These are phyloP conservation scores for Piper betle DNA, from an alignment of 164 flowering plant species.

Conservation along the genomic window DNA sequence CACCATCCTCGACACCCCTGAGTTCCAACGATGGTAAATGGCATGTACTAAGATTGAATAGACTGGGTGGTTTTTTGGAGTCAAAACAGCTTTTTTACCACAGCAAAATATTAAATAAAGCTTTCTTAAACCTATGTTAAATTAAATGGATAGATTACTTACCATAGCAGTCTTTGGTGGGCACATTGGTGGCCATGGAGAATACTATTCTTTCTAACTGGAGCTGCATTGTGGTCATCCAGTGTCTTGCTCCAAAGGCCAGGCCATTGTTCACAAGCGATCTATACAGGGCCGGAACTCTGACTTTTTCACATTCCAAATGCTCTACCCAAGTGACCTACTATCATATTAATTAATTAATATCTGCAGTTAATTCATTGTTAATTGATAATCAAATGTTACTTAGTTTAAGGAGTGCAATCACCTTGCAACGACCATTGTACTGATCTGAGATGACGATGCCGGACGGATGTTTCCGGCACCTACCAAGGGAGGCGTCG, in stretches of 20 bases:
- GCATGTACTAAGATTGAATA: background rate
- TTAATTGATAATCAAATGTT: too few relatives aligned
- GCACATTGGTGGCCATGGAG: slow-evolving; percentile 96
- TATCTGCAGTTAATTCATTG: too few relatives aligned
- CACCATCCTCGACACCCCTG: slow-evolving; percentile 75
- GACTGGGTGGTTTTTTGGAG: background rate
- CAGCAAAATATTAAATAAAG: background rate
- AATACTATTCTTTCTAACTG: slow-evolving; percentile 83
- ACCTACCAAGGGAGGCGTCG: slow-evolving; percentile 64
- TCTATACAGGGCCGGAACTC: slow-evolving; percentile 59
- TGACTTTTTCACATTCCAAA: slow-evolving; percentile 58
- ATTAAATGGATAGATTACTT: slow-evolving; percentile 4
- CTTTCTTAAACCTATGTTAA: background rate
- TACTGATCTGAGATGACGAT: slow-evolving; percentile 85
- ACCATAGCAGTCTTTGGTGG: slow-evolving; percentile 90
- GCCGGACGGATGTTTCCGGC: slow-evolving; percentile 86
- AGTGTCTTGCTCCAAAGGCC: slow-evolving; percentile 90
- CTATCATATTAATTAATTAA: background rate
- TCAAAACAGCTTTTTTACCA: background rate
- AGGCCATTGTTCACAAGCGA: slow-evolving; percentile 66
- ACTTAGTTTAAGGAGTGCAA: too few relatives aligned
- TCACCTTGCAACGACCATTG: slow-evolving; percentile 92
- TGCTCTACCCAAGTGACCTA: slow-evolving; percentile 98
- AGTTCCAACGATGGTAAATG: background rate
- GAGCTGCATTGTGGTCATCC: slow-evolving; percentile 81